A percentile compares a stretch with the other conserved stretches of the same genome.
These are phyloP conservation scores for Hyaloscypha bicolor DNA, from an alignment of 495 filamentous ascomycete genomes.

Conservation along the genomic window DNA sequence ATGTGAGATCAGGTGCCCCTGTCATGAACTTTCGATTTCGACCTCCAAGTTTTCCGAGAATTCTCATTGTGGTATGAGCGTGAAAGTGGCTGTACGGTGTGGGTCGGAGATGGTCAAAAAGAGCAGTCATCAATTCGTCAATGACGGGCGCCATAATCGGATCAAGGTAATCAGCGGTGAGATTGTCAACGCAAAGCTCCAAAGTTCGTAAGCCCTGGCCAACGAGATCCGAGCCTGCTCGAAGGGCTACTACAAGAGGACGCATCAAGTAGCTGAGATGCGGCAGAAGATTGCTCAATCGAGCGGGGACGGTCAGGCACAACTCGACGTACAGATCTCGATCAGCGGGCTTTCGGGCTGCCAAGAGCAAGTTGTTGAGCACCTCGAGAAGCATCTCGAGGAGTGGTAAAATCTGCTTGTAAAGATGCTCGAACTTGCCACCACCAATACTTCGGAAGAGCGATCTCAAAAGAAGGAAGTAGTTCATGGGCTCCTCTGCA, in stretches of 20 bases:
- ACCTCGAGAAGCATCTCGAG: conserved; percentile 97
- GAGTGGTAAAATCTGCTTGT: conserved; percentile 95
- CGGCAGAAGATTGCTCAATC: conserved; percentile 93
- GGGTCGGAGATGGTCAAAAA: conserved; percentile 92
- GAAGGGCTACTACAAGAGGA: conserved; percentile 89
- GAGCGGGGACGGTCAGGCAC: conserved; percentile 91
- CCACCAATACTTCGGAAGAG: conserved; percentile 97
- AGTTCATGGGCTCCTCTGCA: conserved; percentile 97
- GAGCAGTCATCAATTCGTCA: conserved; percentile 94
- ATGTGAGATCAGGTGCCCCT: conserved; percentile 77
- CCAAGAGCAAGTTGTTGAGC: conserved; percentile 87
- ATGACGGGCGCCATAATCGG: conserved; percentile 99
- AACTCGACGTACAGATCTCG: conserved; percentile 97
- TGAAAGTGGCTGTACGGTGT: conserved; percentile 95
- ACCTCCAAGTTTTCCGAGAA: conserved; percentile 94
- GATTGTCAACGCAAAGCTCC: conserved; percentile 96
- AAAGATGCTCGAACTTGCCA: conserved; percentile 94
- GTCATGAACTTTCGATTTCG: conserved; percentile 94
- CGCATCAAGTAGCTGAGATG: conserved; percentile 97
- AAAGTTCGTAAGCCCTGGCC: conserved; percentile 92
- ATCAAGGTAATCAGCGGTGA: conserved; percentile 96
- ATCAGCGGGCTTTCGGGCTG: conserved; percentile 85
- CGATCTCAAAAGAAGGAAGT: conserved; percentile 89
- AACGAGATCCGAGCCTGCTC: conserved; percentile 89
- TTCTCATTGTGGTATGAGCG: conserved; percentile 97